These are phyloP conservation scores for Arxiozyma slooffiae DNA, from an alignment of 1,139 yeast species.

Conservation along the genomic window DNA sequence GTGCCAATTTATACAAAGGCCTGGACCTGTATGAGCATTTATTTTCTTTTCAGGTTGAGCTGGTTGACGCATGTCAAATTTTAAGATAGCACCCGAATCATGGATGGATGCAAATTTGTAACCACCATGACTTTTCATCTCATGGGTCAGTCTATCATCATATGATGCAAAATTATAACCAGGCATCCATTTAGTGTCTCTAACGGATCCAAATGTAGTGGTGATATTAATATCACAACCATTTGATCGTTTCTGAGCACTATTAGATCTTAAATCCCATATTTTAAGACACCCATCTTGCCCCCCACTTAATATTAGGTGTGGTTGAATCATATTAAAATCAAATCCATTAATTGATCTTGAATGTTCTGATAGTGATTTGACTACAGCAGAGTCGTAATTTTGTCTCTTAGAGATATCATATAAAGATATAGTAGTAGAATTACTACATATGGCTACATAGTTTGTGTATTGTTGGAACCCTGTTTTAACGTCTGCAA, in stretches of 20 bases:
- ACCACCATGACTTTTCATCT: constrained; percentile 26
- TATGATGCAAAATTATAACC: constrained; percentile 15
- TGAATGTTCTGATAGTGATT: constrained; percentile 57
- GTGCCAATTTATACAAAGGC: constrained; percentile 80
- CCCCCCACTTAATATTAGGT: constrained; percentile 67
- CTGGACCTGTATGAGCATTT: constrained; percentile 89
- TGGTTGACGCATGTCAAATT: constrained; percentile 67
- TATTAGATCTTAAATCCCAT: constrained; percentile 67
- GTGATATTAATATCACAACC: constrained; percentile 28
- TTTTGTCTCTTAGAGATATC: constrained; percentile 31
- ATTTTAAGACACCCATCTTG: constrained; percentile 83
- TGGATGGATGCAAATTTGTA: constrained; percentile 60
- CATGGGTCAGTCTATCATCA: constrained; percentile 4
- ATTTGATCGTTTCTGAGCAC: constrained; percentile 24
- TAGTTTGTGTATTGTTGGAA: constrained; percentile 35
- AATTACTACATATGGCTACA: constrained; percentile 38
- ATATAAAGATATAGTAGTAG: constrained; percentile 43
- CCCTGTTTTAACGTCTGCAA: constrained; percentile 42
- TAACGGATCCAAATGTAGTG: constrained; percentile 39
- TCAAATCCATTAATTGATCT: constrained; percentile 76
- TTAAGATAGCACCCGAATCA: constrained; percentile 80
- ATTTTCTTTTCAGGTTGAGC: constrained; percentile 57
- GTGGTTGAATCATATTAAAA: constrained; percentile 49
- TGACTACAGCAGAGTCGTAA: constrained; percentile 34
- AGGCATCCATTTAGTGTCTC: constrained; percentile 31